Evolutionary conservation across 805 yeast species (phyloP), one percentile per base, ranked within the genome.

Genomic region (Candida coquimbonensis): DNA sequence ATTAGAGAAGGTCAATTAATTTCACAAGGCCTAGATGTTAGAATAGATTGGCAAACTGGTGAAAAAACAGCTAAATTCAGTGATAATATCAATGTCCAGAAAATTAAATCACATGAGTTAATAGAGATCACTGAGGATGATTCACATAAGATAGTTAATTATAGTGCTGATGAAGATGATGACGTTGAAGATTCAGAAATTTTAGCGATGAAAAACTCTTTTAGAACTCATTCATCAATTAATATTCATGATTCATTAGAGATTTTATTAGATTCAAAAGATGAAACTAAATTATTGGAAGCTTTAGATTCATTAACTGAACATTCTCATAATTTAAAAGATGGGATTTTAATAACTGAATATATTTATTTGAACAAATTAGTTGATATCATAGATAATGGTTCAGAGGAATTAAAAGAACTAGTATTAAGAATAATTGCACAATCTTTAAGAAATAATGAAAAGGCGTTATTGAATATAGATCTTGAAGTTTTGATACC

Each of bases 1-100:
- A 75, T 90, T 6, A 70, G 66, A 53, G 81, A 76, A 40, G 88
- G 81, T n/a, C 96, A 87, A 56, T 72, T 75, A 8, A 72, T 90
- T 4, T 96, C 96, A 0, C 77, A 76, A 7, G 98, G 97, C 0
- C 64, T 86, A 32, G 63, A 61, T 61, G 78, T 89, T 12, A 71
- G 87, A 52, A 55, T 90, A 53, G 82, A 87, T 60, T 64, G 89
- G 47, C 87, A 82, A n/a, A 80, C 89, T 0, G 81, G 83, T 17
- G 62, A 66, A 26, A 78, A 74, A 54, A 85, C 83, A 61, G 96
- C 96, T 1, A 84, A 79, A 52, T 53, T 78, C 49, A 74, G 68
- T 26, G 57, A 59, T 53, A 44, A 9, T 36, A 55, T 34, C 9
- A 13, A 11, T 8, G 36, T 9, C 17, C 9, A n/a, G 7, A 33